These are phyloP conservation scores for Neofusicoccum cordaticola DNA, from an alignment of 2,329 filamentous ascomycete species.

Conservation along the genomic window DNA sequence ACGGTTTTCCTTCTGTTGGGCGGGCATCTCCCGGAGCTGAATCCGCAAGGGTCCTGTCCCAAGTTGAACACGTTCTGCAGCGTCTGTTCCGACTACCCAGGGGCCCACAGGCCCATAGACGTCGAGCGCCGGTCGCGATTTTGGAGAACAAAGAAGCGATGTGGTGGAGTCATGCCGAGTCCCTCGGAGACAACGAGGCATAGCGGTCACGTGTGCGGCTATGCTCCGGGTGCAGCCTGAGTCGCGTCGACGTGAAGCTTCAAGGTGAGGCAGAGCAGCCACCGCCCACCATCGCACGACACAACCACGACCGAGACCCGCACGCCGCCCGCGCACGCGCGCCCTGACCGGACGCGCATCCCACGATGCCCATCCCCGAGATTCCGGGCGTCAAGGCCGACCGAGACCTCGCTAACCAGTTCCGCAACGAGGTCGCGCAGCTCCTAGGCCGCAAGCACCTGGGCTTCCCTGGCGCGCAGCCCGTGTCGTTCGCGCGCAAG, in stretches of 20 bases:
- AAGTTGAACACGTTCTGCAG: too few relatives aligned
- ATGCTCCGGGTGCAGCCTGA: neutral
- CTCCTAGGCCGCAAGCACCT: constrained; percentile 68
- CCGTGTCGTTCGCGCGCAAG: constrained; percentile 80
- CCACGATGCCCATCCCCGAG: constrained; percentile 16
- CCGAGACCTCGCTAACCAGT: constrained; percentile 35
- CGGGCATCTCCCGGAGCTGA: neutral
- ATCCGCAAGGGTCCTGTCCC: neutral
- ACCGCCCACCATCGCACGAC: neutral
- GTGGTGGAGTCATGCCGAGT: neutral
- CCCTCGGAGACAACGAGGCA: neutral
- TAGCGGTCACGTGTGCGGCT: neutral
- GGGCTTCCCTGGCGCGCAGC: constrained; percentile 85
- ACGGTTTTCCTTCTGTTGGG: too few relatives aligned
- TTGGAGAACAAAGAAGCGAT: neutral
- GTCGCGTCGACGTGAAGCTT: constrained; percentile 3
- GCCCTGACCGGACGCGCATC: constrained; percentile 6
- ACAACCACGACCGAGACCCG: neutral
- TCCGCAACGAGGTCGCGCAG: constrained; percentile 71
- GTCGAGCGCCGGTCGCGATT: too few relatives aligned
- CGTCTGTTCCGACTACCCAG: too few relatives aligned
- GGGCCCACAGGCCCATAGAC: too few relatives aligned
- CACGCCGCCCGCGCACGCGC: neutral
- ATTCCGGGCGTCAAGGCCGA: constrained; percentile 17
- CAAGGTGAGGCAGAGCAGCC: neutral